Evolutionary conservation across 176 grass and related monocot species (phyloP), one percentile per base, ranked within the genome.

Genomic region (Cenchrus americanus): DNA sequence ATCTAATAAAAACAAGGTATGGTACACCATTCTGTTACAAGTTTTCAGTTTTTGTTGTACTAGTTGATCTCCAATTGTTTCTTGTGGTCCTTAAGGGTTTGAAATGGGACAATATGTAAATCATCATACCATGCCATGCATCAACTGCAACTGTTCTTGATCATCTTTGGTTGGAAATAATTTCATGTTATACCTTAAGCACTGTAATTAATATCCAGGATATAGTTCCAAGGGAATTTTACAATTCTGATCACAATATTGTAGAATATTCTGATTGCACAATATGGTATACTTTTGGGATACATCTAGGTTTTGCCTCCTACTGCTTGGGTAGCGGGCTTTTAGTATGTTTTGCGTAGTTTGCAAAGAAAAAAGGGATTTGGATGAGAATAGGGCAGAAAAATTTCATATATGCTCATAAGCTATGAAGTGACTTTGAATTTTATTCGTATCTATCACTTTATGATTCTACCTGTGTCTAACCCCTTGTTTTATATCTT

Each of bases 1-100:
- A 87, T 59, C 72, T 80, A 95, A 83, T 63, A 98, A 87, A 85
- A 81, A 66, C 63, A 93, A 93, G 92, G 96, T 98, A 95, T 83
- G 72, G 24, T 26, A 81, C 3, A 32, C 41, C 88, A 46, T 67
- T 51, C 14, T 75, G 66, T 51, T 84, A 11, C 23, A 62, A 9
- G 30, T 67, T 82, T 79, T 78, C 57, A 30, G 23, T 57, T 81
- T 22, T 83, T 71, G 47, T 74, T 75, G 41, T 14, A 53, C 63
- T 71, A 48, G 6, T 77, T 82, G 69, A 69, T 78, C 54, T 59
- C 43, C 77, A 42, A 23, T 49, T 88, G 59, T 23, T 71, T 87
- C 15, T 57, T 71, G 27, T 52, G 8, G 23, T 9, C 44, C 61
- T 66, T 4, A 65, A 49, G 60, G 17, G 7, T 78, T 65, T 66